Evolutionary conservation across 2,329 filamentous ascomycete species (phyloP).

Genomic region (Trichoderma simmonsii): DNA sequence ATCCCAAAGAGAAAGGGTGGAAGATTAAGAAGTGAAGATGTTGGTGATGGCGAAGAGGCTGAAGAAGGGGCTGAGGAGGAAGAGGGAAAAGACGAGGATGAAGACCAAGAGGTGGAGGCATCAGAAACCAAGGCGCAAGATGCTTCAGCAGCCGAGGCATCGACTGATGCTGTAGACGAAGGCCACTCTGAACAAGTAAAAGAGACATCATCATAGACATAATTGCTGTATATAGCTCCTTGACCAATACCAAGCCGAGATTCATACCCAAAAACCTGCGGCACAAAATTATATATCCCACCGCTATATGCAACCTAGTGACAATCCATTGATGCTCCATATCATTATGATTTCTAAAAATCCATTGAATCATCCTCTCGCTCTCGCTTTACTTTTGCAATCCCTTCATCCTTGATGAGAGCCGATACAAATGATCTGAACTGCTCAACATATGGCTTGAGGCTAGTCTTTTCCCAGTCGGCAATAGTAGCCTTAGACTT

Average conservation of each 20-base stretch:
- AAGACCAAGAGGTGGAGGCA: not conserved
- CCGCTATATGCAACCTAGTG: not conserved
- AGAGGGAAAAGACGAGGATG: too few relatives aligned
- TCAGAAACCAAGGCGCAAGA: not conserved
- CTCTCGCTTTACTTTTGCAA: constrained; percentile 53
- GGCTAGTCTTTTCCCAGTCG: constrained; percentile 96
- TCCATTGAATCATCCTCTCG: constrained; percentile 53
- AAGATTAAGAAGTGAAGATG: constrained; percentile 50
- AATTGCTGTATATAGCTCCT: not conserved
- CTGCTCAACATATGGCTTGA: constrained; percentile 88
- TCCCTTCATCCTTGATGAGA: constrained; percentile 73
- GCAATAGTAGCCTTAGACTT: constrained; percentile 45
- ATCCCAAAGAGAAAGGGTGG: constrained; percentile 91
- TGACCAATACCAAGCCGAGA: not conserved
- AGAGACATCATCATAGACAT: not conserved
- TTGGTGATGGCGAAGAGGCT: constrained; percentile 27
- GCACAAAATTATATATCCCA: not conserved
- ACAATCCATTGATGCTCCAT: not conserved
- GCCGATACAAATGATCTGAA: constrained; percentile 78
- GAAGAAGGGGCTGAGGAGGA: constrained; percentile 26
- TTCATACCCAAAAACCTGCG: not conserved
- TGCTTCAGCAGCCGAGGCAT: not conserved
- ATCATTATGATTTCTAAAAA: constrained; percentile 37
- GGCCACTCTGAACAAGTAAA: constrained; percentile 5
- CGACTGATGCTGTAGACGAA: constrained; percentile 11